phyloP scores from a whole-genome alignment of 2,329 filamentous ascomycete genomes.

The Orbilia blumenaviensis region DNA sequence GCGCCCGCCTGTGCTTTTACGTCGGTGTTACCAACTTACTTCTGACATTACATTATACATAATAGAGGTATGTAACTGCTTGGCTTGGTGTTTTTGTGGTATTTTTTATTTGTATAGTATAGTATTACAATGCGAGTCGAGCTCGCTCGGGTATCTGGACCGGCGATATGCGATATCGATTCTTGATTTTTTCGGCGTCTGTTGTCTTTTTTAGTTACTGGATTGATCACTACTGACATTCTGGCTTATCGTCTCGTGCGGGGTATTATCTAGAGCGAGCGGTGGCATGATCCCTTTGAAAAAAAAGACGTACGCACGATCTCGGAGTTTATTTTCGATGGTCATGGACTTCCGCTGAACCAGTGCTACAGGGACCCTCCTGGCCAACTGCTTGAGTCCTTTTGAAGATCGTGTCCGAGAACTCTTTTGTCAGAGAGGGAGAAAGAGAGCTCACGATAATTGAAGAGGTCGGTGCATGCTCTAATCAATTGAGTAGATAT shows the following conservation, averaged over 20 bases:
- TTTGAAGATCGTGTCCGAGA: no score
- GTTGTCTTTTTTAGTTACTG: not conserved
- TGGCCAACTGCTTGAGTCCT: not conserved
- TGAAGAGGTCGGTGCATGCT: no score
- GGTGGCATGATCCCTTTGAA: not conserved
- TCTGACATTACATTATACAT: no score
- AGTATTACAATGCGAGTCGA: no score
- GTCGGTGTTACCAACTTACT: no score
- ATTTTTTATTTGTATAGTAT: not conserved
- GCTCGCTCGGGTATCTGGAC: no score
- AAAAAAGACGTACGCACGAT: not conserved
- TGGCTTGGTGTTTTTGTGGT: no score
- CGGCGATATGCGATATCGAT: not conserved
- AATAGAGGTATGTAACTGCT: no score
- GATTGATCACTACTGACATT: no score
- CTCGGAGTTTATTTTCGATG: not conserved
- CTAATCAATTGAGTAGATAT: no score
- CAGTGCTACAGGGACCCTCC: not conserved
- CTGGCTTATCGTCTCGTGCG: not conserved
- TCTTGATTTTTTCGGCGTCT: not conserved
- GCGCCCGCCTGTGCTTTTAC: conserved; percentile 24
- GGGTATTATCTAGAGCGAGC: not conserved
- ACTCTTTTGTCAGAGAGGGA: not conserved
- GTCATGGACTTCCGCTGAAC: not conserved
- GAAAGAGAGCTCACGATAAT: not conserved